Evolutionary conservation across 768 basidiomycete species (phyloP).

Genomic region (Trametes maxima): DNA sequence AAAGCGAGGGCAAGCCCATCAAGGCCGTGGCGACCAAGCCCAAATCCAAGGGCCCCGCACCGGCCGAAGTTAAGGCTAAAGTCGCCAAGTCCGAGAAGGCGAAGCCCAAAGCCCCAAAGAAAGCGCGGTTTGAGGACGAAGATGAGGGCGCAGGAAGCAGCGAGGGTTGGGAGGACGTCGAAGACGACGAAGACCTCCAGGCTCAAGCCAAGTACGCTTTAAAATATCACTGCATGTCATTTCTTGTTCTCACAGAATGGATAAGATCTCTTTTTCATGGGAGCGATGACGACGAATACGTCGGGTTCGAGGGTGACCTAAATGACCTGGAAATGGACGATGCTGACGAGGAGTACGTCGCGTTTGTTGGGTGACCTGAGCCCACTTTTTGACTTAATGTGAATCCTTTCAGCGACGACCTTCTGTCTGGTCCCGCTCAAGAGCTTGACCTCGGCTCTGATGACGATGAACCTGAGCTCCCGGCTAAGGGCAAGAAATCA

Average conservation of each 20-base stretch:
- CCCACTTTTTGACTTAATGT: neutral
- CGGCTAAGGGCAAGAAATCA: conserved; percentile 50
- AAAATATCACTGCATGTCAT: neutral
- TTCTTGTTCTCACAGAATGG: neutral
- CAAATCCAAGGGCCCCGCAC: conserved; percentile 23
- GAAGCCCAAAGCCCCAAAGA: conserved; percentile 24
- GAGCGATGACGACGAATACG: conserved; percentile 46
- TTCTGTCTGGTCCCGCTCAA: conserved; percentile 51
- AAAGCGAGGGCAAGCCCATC: conserved; percentile 24
- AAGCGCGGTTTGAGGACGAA: conserved; percentile 33
- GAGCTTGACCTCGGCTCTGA: conserved; percentile 69
- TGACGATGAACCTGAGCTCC: conserved; percentile 48
- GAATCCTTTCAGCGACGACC: conserved; percentile 46
- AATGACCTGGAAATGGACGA: conserved; percentile 53
- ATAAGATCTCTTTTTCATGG: conserved; percentile 49
- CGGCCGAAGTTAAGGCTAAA: conserved; percentile 18
- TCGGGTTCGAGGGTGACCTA: conserved; percentile 48
- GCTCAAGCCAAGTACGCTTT: conserved; percentile 42
- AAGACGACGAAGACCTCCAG: conserved; percentile 50
- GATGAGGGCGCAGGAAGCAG: conserved; percentile 35
- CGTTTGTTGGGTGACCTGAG: neutral
- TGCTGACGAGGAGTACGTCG: conserved; percentile 43
- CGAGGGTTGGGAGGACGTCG: conserved; percentile 67
- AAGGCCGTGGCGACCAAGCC: conserved; percentile 15
- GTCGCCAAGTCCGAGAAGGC: conserved; percentile 18